These are phyloP conservation scores for Solanum hybrid DNA, from an alignment of 305 asterid species.

Conservation along the genomic window DNA sequence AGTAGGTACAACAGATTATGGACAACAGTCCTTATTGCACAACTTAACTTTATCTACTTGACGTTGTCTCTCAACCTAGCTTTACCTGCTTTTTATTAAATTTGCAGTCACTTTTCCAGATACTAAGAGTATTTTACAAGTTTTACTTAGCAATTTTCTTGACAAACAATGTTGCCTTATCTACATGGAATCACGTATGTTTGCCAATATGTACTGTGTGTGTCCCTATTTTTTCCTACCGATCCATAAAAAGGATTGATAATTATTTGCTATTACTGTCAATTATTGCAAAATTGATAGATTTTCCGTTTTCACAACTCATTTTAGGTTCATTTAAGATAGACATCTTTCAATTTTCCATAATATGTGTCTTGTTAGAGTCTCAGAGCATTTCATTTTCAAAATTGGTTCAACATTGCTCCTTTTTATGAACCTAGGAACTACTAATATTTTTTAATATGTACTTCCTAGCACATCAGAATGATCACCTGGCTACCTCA, in stretches of 20 bases:
- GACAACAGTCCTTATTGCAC: not conserved
- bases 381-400: not conserved
- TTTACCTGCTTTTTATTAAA: not conserved
- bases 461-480: conserved; percentile 62
- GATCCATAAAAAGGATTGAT: not conserved
- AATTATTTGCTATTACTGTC: not conserved
- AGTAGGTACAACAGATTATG: not conserved
- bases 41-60: not conserved
- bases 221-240: not conserved
- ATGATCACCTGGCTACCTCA: conserved; percentile 50
- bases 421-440: not conserved
- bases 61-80: not conserved
- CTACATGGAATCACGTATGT: not conserved
- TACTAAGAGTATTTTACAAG: not conserved
- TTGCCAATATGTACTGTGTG: not conserved
- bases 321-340: not conserved
- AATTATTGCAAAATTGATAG: not conserved
- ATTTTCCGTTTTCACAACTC: not conserved
- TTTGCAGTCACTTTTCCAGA: not conserved
- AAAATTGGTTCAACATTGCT: not conserved
- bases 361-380: not conserved
- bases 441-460: not conserved
- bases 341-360: not conserved
- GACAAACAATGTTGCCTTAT: not conserved
- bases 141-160: not conserved